phyloP scores from a whole-genome alignment of 371 early-diverging fungal genomes.

The Smittium mucronatum region DNA sequence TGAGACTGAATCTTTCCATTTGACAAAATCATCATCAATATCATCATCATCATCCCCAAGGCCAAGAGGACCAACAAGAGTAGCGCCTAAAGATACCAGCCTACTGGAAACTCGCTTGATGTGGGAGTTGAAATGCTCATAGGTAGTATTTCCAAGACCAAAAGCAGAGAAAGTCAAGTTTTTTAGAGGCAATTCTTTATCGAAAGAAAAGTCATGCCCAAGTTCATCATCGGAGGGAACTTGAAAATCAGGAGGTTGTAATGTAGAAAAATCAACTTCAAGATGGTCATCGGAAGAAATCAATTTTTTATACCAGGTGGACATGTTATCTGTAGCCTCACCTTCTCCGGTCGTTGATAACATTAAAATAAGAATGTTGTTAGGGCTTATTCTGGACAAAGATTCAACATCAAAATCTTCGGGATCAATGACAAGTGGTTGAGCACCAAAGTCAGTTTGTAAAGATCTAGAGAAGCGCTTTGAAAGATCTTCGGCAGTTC shows the following conservation, averaged over 20 bases:
- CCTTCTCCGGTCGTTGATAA: slow-evolving; percentile 94
- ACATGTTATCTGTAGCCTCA: slow-evolving; percentile 84
- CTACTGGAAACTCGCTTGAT: slow-evolving; percentile 49
- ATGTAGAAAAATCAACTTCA: slow-evolving; percentile 71
- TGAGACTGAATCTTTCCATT: slow-evolving; percentile 82
- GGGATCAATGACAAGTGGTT: slow-evolving; percentile 17
- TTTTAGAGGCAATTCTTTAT: slow-evolving; percentile 41
- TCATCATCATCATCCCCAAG: slow-evolving; percentile 94
- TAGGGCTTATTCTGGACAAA: slow-evolving; percentile 37
- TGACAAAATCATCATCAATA: slow-evolving; percentile 86
- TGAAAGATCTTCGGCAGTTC: slow-evolving; percentile 93
- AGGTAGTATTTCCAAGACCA: slow-evolving; percentile 95
- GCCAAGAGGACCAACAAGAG: slow-evolving; percentile 65
- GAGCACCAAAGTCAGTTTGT: slow-evolving; percentile 68
- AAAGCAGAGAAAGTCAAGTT: slow-evolving; percentile 67
- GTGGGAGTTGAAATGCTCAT: slow-evolving; percentile 88
- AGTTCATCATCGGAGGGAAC: slow-evolving; percentile 26
- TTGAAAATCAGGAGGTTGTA: slow-evolving; percentile 54
- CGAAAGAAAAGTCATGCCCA: slow-evolving; percentile 18
- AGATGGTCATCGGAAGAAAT: background rate
- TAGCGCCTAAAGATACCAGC: slow-evolving; percentile 55
- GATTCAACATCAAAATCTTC: slow-evolving; percentile 65
- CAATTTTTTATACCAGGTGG: slow-evolving; percentile 47
- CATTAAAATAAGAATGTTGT: slow-evolving; percentile 53
- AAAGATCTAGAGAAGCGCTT: slow-evolving; percentile 76